These are phyloP conservation scores for Populus alba DNA, from an alignment of 345 rosid species.

Conservation along the genomic window DNA sequence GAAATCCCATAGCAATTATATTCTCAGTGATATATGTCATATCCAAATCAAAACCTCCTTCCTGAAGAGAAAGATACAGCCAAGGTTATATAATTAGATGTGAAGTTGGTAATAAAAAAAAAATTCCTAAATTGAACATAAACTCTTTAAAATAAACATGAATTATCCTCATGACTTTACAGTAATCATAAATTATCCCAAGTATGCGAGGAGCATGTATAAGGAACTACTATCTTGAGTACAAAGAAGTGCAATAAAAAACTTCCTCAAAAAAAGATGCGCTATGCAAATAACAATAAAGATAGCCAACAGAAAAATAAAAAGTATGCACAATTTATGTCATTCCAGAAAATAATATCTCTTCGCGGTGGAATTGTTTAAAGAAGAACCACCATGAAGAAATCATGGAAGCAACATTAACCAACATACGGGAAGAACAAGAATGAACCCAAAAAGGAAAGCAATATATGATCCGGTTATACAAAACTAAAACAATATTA, in stretches of 20 bases:
- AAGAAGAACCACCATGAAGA: background rate
- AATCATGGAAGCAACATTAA: background rate
- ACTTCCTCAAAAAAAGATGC: background rate
- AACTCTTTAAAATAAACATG: background rate
- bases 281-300: background rate
- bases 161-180: background rate
- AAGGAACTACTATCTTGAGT: background rate
- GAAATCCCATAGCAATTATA: slow-evolving; percentile 91
- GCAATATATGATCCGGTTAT: background rate
- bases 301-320: background rate
- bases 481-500: background rate
- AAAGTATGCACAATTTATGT: background rate
- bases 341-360: background rate
- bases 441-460: background rate
- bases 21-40: slow-evolving; percentile 83
- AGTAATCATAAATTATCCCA: background rate
- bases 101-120: background rate
- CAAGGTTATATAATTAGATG: background rate
- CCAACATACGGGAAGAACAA: background rate
- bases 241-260: background rate
- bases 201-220: background rate
- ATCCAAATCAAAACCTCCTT: slow-evolving; percentile 89
- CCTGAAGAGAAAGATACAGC: slow-evolving; percentile 39
- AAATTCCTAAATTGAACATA: background rate
- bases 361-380: background rate